phyloP scores from a whole-genome alignment of 345 rosid species.

The Syzygium aromaticum region DNA sequence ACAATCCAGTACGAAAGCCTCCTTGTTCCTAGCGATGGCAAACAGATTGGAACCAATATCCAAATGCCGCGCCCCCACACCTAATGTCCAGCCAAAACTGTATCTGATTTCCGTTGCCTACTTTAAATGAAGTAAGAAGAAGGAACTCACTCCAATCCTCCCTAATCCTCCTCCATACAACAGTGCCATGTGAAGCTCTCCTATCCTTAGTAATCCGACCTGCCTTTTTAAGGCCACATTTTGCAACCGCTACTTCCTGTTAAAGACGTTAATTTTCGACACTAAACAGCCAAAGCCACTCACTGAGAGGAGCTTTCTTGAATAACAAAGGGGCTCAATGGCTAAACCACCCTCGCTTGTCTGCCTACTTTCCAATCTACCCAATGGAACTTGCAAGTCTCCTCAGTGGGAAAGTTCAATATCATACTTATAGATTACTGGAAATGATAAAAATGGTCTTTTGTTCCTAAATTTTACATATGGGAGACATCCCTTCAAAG shows the following conservation, averaged over 20 bases:
- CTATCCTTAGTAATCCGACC: not conserved
- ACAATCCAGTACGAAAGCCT: not conserved
- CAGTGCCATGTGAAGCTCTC: not conserved
- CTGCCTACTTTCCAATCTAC: not conserved
- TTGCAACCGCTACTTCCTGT: not conserved
- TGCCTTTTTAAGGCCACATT: not conserved
- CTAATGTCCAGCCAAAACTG: not conserved
- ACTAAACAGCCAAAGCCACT: not conserved
- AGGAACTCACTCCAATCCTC: not conserved
- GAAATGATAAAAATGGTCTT: not conserved
- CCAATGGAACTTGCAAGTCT: not conserved
- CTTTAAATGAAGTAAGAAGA: not conserved
- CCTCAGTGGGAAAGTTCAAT: not conserved
- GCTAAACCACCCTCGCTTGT: not conserved
- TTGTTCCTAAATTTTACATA: not conserved
- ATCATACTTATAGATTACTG: not conserved
- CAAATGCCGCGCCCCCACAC: not conserved
- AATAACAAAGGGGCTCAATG: not conserved
- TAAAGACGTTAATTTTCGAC: not conserved
- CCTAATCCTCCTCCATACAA: not conserved
- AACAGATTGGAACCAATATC: not conserved
- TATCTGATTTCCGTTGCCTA: not conserved
- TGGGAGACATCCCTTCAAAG: not conserved
- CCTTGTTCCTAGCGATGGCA: not conserved
- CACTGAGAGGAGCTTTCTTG: not conserved